Conservation (phyloP, 768 basidiomycete genomes). For the Sarcodon aspratus region DNA sequence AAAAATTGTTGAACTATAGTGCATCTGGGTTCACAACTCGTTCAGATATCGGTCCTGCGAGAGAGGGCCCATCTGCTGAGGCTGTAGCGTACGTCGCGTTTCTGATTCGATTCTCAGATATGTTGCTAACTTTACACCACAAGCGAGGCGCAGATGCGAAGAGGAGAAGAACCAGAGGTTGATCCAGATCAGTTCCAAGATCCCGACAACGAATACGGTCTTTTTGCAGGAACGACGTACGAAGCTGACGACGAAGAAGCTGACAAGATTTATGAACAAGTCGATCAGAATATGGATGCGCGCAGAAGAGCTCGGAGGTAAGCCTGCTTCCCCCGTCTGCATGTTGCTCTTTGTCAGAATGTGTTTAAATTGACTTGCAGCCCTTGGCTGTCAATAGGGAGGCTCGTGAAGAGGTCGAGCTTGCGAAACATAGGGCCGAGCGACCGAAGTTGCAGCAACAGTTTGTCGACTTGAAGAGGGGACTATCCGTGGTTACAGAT, state of each 20-base stretch:
- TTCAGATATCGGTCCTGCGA: conserved; percentile 96
- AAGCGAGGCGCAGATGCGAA: conserved; percentile 76
- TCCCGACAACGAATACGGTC: conserved; percentile 93
- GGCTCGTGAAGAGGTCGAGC: conserved; percentile 61
- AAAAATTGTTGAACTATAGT: conserved; percentile 25
- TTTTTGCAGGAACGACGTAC: conserved; percentile 93
- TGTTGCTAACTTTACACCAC: background rate
- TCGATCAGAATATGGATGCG: conserved; percentile 85
- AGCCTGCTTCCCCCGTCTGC: conserved; percentile 20
- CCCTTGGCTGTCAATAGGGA: conserved; percentile 36
- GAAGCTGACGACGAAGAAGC: conserved; percentile 98
- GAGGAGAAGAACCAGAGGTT: conserved; percentile 81
- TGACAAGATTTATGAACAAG: conserved; percentile 87
- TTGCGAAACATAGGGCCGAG: conserved; percentile 70
- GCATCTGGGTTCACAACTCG: conserved; percentile 97
- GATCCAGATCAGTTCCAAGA: conserved; percentile 93
- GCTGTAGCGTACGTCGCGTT: conserved; percentile 61
- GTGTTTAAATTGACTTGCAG: conserved; percentile 16
- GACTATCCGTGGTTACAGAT: conserved; percentile 76
- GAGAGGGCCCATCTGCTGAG: conserved; percentile 91
- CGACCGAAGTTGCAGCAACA: conserved; percentile 94
- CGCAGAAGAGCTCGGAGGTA: conserved; percentile 72
- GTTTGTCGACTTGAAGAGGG: conserved; percentile 91
- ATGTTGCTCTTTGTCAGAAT: conserved; percentile 13
- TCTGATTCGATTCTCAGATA: background rate